These are phyloP conservation scores for Yarrowia porcina DNA, from an alignment of 805 yeast genomes.

Conservation along the genomic window DNA sequence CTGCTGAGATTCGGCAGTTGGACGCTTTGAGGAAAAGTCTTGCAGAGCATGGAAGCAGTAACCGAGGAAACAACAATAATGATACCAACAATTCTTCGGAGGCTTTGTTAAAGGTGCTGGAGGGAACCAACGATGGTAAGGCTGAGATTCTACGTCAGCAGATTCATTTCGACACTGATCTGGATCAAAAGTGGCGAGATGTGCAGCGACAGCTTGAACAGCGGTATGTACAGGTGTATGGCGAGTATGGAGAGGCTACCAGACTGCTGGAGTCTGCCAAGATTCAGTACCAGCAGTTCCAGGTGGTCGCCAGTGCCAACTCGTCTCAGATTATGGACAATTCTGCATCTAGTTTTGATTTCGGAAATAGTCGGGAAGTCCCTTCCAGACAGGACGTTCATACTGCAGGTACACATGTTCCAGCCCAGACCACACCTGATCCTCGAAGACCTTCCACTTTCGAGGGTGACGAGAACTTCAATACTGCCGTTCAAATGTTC, in stretches of 20 bases:
- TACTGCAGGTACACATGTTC: neutral
- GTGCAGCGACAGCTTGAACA: conserved; percentile 39
- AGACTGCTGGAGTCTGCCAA: conserved; percentile 29
- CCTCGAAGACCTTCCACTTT: neutral
- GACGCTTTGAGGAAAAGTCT: neutral
- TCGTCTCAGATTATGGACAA: neutral
- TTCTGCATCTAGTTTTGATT: neutral
- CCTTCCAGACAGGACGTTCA: neutral
- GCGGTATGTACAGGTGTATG: conserved; percentile 39
- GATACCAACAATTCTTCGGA: neutral
- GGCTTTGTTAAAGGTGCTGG: neutral
- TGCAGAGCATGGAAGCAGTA: neutral
- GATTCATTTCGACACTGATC: conserved; percentile 33
- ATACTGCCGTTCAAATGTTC: conserved; percentile 40
- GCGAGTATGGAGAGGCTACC: conserved; percentile 37
- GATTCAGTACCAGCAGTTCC: conserved; percentile 24
- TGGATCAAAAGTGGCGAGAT: conserved; percentile 40
- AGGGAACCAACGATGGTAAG: neutral
- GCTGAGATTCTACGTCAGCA: conserved; percentile 31
- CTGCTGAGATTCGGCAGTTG: neutral
- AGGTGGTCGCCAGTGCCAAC: conserved; percentile 27
- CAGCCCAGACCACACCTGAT: neutral
- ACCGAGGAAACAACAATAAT: neutral
- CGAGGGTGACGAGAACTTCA: conserved; percentile 34
- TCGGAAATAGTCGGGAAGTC: neutral